Evolutionary conservation across 1,139 yeast genomes (phyloP).

Genomic region (Candida tetrigidarum): DNA sequence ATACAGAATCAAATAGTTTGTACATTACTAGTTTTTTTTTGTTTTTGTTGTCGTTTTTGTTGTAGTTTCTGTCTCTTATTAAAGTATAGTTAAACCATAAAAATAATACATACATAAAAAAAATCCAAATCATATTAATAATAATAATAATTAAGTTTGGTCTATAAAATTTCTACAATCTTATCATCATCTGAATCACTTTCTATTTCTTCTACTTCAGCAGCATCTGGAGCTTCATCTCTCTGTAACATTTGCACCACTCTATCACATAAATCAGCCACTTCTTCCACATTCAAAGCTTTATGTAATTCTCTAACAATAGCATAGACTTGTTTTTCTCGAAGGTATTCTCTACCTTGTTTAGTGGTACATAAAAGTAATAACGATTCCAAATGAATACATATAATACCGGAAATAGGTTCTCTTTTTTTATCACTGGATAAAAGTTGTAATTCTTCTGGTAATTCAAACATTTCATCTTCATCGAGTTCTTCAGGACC

Average conservation of each 20-base stretch:
- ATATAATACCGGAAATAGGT: slow-evolving; percentile 63
- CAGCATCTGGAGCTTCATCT: slow-evolving; percentile 65
- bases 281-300: slow-evolving; percentile 62
- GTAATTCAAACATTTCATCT: slow-evolving; percentile 86
- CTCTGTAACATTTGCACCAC: slow-evolving; percentile 88
- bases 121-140: no score
- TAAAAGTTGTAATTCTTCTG: slow-evolving; percentile 84
- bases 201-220: slow-evolving; percentile 34
- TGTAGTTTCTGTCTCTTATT: no score
- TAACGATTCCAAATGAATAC: slow-evolving; percentile 76
- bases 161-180: slow-evolving; percentile 55
- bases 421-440: slow-evolving; percentile 82
- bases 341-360: slow-evolving; percentile 70
- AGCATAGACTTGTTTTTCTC: slow-evolving; percentile 82
- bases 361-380: slow-evolving; percentile 77
- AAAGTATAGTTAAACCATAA: slow-evolving; percentile 4
- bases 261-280: slow-evolving; percentile 72
- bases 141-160: background rate
- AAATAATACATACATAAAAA: slow-evolving; percentile 2
- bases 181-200: slow-evolving; percentile 45
- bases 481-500: slow-evolving; percentile 79
- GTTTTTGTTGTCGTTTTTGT: background rate
- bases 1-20: no score
- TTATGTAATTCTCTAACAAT: slow-evolving; percentile 84
- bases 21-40: background rate